Conservation (phyloP, 208 protist species). For the Crithidia mellificae region DNA sequence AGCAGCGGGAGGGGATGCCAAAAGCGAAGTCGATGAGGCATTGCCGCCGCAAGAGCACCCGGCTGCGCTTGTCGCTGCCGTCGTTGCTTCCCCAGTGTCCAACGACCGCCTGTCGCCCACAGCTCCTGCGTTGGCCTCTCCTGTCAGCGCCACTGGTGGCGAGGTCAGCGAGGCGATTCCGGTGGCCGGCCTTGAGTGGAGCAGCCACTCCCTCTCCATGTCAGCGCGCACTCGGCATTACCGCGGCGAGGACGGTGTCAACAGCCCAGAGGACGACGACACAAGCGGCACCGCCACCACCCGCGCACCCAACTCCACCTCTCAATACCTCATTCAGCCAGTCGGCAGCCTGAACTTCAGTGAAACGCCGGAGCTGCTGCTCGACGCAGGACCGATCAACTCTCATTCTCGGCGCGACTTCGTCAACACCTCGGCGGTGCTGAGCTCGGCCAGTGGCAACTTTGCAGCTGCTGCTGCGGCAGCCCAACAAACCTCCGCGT, state of each 20-base stretch:
- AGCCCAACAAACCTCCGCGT: background rate
- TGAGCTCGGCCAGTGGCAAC: background rate
- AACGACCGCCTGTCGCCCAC: background rate
- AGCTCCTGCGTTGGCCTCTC: background rate
- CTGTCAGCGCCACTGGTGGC: background rate
- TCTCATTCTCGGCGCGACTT: conserved; percentile 4
- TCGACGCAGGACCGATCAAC: conserved; percentile 6
- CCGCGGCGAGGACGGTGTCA: conserved; percentile 9
- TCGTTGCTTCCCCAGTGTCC: background rate
- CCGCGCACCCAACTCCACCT: conserved; percentile 9
- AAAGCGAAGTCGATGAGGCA: background rate
- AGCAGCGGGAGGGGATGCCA: no score
- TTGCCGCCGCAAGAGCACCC: no score
- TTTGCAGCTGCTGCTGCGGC: background rate
- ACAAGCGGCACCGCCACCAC: conserved; percentile 15
- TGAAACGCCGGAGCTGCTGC: conserved; percentile 6
- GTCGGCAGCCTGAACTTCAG: conserved; percentile 6
- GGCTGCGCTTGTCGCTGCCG: background rate
- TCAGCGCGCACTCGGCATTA: background rate
- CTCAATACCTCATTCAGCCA: conserved; percentile 8
- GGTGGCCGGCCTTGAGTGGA: conserved; percentile 7
- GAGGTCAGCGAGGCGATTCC: background rate
- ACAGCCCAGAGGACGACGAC: conserved; percentile 10
- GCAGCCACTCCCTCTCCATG: conserved; percentile 14
- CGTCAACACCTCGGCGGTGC: background rate